Evolutionary conservation across 768 basidiomycete species (phyloP), one percentile per base, ranked within the genome.

Genomic region (Saitozyma sp.): DNA sequence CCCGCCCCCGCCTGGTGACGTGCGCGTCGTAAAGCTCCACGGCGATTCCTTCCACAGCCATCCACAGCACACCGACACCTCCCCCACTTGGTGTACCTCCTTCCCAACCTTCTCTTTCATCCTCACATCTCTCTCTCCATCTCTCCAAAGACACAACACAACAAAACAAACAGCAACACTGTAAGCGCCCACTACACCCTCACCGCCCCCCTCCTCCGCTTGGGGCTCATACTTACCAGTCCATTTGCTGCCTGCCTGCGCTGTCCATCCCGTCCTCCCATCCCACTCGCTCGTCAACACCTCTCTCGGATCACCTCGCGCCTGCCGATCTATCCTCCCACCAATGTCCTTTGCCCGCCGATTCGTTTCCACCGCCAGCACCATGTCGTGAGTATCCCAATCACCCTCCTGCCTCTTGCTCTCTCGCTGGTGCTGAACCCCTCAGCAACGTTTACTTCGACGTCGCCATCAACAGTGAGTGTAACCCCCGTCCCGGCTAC

Each of bases 281-380:
- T 29, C 29, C 29, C 2, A 29, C 29, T 29, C 29, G 5, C 29
- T 2, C 29, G 29, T 29, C 29, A 29, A 29, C 29, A 5, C 41
- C 53, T 46, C 48, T 49, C 14, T 50, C 38, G 57, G 50, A 45
- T 37, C 57, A 13, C 40, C 20, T 39, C 38, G 13, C 14, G 61
- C 37, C 11, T 19, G 8, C 29, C 10, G 16, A 17, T 61, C 39
- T 29, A 53, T 39, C 49, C 41, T 59, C 29, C 29, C 10, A 46
- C 48, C 45, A n/a, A 75, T 75, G 71, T 75, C 74, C 46, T 73
- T 75, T 50, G 71, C 74, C 37, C 68, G 68, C 57, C 74, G 74
- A 62, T 76, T 76, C 67, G 68, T 69, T 57, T 71, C 69, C 42
- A 66, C 74, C n/a, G 74, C 71, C 57, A 73, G 67, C 65, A 70